Percentiles rank a stretch among this genome's conserved stretches.
These are phyloP conservation scores for Phytopythium oedochilum DNA, from an alignment of 352 stramenopile genomes.

Conservation along the genomic window DNA sequence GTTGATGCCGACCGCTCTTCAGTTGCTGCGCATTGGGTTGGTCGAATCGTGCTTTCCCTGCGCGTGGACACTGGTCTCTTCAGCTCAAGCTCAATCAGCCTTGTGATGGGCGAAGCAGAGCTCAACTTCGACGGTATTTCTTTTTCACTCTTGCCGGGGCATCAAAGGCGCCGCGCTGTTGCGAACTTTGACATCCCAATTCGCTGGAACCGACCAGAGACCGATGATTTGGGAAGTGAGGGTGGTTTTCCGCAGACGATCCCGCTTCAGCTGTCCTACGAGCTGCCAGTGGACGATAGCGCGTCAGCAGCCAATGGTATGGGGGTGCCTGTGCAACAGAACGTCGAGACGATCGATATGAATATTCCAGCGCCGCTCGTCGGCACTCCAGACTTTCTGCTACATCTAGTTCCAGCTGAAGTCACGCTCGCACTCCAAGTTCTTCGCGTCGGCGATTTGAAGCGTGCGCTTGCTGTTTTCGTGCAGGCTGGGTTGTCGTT, in stretches of 20 bases:
- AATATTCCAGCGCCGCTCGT: neutral
- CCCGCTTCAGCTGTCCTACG: neutral
- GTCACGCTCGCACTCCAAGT: neutral
- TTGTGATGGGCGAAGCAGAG: neutral
- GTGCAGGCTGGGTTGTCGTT: neutral
- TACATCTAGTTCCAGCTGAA: neutral
- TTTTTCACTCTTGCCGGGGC: neutral
- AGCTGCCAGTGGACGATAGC: neutral
- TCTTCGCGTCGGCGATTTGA: neutral
- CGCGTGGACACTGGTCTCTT: neutral
- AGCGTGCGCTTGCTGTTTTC: neutral
- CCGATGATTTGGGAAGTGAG: neutral
- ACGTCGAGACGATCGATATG: too few relatives aligned
- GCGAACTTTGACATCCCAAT: neutral
- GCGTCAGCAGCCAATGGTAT: neutral
- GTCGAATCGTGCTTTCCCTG: neutral
- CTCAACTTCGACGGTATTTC: neutral
- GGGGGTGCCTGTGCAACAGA: neutral
- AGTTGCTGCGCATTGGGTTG: conserved; percentile 10
- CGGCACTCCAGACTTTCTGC: neutral
- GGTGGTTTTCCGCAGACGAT: neutral
- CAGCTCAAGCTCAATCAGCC: neutral
- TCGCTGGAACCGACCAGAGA: neutral
- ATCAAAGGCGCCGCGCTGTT: conserved; percentile 3
- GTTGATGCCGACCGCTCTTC: conserved; percentile 8